A percentile compares a stretch with the other conserved stretches of the same genome.
Conservation (phyloP, 768 basidiomycete species). For the Trametes maxima region DNA sequence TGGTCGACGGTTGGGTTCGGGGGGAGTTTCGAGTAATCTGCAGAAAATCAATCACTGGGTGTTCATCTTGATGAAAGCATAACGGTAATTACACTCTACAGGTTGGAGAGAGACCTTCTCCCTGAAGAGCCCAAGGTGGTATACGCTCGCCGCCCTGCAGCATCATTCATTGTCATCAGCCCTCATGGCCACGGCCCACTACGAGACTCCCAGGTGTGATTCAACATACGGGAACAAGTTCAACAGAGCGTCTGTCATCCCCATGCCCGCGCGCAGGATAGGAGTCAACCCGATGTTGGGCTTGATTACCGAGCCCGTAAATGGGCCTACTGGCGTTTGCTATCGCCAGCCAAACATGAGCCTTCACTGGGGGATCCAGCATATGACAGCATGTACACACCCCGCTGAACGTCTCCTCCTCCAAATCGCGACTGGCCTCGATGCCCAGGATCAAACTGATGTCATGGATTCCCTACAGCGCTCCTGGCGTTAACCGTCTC, state of each 20-base stretch:
- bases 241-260: conserved; percentile 89
- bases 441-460: conserved; percentile 81
- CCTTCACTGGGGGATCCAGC: not conserved
- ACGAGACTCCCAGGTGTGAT: too few relatives aligned
- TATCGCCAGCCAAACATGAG: conserved; percentile 29
- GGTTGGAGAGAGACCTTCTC: conserved; percentile 88
- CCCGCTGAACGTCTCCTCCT: conserved; percentile 62
- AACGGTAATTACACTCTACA: conserved; percentile 72
- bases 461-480: conserved; percentile 63
- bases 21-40: conserved; percentile 92
- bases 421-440: conserved; percentile 74
- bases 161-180: not conserved
- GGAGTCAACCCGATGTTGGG: conserved; percentile 85
- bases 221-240: conserved; percentile 77
- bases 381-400: conserved; percentile 44
- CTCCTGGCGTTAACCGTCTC: not conserved
- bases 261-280: conserved; percentile 89
- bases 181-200: too few relatives aligned
- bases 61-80: not conserved
- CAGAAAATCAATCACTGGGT: not conserved
- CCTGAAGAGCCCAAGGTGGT: conserved; percentile 88
- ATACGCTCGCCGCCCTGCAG: conserved; percentile 76
- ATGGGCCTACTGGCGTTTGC: conserved; percentile 80
- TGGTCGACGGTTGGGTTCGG: conserved; percentile 72
- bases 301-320: conserved; percentile 76